These are phyloP conservation scores for Camillea tinctor DNA, from an alignment of 2,329 filamentous ascomycete species.

Conservation along the genomic window DNA sequence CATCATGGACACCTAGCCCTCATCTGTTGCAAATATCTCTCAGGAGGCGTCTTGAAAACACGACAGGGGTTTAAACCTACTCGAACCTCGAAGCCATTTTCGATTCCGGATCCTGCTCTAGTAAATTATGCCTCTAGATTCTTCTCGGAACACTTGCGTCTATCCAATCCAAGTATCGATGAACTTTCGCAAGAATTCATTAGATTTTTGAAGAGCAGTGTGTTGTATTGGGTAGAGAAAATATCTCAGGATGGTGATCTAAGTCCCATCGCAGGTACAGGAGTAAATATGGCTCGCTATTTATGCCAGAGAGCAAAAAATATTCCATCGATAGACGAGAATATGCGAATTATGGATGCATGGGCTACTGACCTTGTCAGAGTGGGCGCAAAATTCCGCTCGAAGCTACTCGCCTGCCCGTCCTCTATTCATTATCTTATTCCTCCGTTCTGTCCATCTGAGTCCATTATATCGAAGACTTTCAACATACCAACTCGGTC, in stretches of 20 bases:
- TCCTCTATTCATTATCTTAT: slow-evolving; percentile 35
- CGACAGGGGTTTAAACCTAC: slow-evolving; percentile 8
- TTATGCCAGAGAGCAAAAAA: slow-evolving; percentile 23
- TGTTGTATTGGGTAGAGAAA: slow-evolving; percentile 34
- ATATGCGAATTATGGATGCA: slow-evolving; percentile 22
- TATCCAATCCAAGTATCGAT: slow-evolving; percentile 17
- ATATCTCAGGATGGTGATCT: slow-evolving; percentile 26
- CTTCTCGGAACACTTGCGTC: slow-evolving; percentile 28
- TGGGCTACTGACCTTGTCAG: slow-evolving; percentile 35
- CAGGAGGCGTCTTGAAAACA: slow-evolving; percentile 10
- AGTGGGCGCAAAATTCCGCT: slow-evolving; percentile 33
- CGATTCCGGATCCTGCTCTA: slow-evolving; percentile 14
- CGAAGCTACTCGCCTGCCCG: slow-evolving; percentile 29
- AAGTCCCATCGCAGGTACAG: slow-evolving; percentile 24
- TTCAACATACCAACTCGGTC: slow-evolving; percentile 16
- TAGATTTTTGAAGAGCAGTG: slow-evolving; percentile 53
- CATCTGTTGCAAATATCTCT: slow-evolving; percentile 24
- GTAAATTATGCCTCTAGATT: slow-evolving; percentile 25
- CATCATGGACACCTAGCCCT: slow-evolving; percentile 33
- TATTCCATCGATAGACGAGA: slow-evolving; percentile 20
- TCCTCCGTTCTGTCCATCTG: slow-evolving; percentile 33
- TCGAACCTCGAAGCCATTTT: slow-evolving; percentile 10
- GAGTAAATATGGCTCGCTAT: slow-evolving; percentile 33
- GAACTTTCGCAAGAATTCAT: slow-evolving; percentile 54
- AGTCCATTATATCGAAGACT: slow-evolving; percentile 29